Base-by-base conservation (phyloP, 2,329 filamentous ascomycete genomes). In the Dothistroma pini region DNA sequence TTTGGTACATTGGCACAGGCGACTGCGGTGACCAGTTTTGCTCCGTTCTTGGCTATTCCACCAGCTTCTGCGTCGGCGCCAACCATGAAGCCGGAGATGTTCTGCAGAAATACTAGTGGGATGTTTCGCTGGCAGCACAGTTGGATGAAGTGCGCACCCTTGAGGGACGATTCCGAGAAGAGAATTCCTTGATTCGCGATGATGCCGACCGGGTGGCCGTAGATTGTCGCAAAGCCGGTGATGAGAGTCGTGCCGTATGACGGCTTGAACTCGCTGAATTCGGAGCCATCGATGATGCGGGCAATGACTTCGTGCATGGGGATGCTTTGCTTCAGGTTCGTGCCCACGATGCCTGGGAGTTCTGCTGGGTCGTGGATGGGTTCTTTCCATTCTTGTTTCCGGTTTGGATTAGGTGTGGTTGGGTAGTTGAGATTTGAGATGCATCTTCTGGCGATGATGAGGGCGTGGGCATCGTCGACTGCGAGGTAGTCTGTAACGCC, bases 31-130 rank as follows among this genome's bases (percentile, higher is more conserved):
- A 97, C 95, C 19, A 99, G 86, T 79, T 99, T 97, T 6, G 95
- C 95, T 47, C 95, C 95, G 72, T 97, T 96, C 82, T 97, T 97
- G 58, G 95, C 95, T 69, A 99, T 97, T 12, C 95, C 95, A 56
- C 93, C 93, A 58, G 89, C 89, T 78, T 99, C 95, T 0, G 93
- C 92, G 70, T 95, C 91, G 19, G 86, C 85, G 49, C 95, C 95
- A 34, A 99, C 95, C 95, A 99, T 99, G 84, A 99, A 99, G 49
- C 95, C 95, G 6, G 88, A 89, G 74, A 99, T 97, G 76, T 99
- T 97, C 75, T 99, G 95, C 21, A 99, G 80, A 78, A 97, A 97
- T 55, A 97, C 83, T 10, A 97, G 81, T 0, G 95, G 93, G 59
- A 97, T 90, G 57, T 90, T 87, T 59, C 95, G 89, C 77, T 97